These are phyloP conservation scores for Erigeron canadensis DNA, from an alignment of 129 eudicot genomes.

Conservation along the genomic window DNA sequence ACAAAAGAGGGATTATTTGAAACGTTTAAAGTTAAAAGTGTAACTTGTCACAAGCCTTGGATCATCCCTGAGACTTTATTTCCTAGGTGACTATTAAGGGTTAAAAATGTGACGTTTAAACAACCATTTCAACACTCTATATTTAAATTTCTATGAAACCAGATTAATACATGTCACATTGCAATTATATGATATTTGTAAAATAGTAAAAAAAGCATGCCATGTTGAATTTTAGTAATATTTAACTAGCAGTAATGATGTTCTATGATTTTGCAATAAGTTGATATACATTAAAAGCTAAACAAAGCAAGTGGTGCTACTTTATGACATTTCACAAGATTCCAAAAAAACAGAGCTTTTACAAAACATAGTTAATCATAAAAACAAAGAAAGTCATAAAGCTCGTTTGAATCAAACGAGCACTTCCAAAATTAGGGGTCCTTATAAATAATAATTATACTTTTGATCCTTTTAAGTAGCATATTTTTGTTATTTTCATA, in stretches of 20 bases:
- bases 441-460: neutral
- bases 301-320: conserved; percentile 24
- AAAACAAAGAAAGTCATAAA: neutral
- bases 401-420: neutral
- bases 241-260: no score
- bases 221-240: no score
- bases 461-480: no score
- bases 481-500: no score
- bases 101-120: no score
- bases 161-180: conserved; percentile 1
- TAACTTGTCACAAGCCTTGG: no score
- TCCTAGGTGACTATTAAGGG: no score
- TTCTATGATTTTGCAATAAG: neutral
- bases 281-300: conserved; percentile 15
- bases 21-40: no score
- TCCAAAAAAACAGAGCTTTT: conserved; percentile 20
- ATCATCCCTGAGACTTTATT: no score
- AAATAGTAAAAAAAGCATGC: no score
- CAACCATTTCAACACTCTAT: no score
- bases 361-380: conserved; percentile 10
- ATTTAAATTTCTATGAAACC: neutral
- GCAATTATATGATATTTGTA: neutral
- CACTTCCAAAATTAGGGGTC: conserved; percentile 19
- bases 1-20: no score
- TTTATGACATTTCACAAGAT: conserved; percentile 21